A percentile compares a stretch with the other conserved stretches of the same genome.
Evolutionary conservation across 805 yeast genomes (phyloP).

Genomic region (Metschnikowia kofuensis): DNA sequence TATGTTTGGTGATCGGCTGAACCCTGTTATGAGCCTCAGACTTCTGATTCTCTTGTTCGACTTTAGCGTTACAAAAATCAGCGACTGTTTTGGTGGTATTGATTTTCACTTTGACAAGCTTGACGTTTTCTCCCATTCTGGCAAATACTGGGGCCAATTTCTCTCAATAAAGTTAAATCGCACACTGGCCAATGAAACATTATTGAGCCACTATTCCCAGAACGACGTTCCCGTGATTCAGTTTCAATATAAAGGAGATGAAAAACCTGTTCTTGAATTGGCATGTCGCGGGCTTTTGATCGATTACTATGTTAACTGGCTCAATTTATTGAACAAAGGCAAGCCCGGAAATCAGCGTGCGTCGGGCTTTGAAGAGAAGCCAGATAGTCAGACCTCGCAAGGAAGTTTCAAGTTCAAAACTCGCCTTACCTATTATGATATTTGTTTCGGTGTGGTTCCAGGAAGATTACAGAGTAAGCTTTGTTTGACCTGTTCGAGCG

Average conservation of each 20-base stretch:
- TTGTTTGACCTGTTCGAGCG: constrained; percentile 49
- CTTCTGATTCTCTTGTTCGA: constrained; percentile 19
- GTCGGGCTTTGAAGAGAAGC: background rate
- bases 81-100: constrained; percentile 28
- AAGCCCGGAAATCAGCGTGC: background rate
- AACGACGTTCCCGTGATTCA: constrained; percentile 24
- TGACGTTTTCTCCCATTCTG: constrained; percentile 17
- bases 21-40: constrained; percentile 42
- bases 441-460: constrained; percentile 63
- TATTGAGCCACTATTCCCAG: background rate
- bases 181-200: background rate
- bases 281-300: constrained; percentile 46
- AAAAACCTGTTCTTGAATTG: constrained; percentile 37
- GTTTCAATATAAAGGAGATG: constrained; percentile 21
- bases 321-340: constrained; percentile 22
- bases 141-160: constrained; percentile 24
- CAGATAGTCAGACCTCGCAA: background rate
- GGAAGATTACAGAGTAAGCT: constrained; percentile 55
- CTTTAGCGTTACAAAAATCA: constrained; percentile 17
- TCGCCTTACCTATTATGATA: constrained; percentile 44
- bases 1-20: constrained; percentile 9
- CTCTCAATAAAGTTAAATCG: constrained; percentile 16
- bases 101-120: constrained; percentile 14
- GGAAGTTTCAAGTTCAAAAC: constrained; percentile 20
- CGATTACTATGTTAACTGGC: constrained; percentile 62